These are phyloP conservation scores for Pulveroboletus sp. DNA, from an alignment of 768 basidiomycete species.

Conservation along the genomic window DNA sequence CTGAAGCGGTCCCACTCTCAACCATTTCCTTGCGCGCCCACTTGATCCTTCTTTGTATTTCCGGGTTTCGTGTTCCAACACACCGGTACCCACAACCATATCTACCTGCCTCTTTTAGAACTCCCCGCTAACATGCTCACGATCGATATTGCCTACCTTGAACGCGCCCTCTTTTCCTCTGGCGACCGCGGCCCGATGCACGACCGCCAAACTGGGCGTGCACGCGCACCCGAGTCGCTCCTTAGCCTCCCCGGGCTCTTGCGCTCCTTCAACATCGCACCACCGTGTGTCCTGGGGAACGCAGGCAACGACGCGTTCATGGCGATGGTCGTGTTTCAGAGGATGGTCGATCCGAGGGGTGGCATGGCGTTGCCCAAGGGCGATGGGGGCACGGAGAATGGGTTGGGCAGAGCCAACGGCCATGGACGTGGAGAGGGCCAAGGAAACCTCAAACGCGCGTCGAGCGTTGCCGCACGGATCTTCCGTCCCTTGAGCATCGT, in stretches of 20 bases:
- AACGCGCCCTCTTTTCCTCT: slow-evolving; percentile 56
- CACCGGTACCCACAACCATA: too few relatives aligned
- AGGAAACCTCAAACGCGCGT: slow-evolving; percentile 10
- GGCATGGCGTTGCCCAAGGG: slow-evolving; percentile 7
- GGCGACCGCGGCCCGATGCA: slow-evolving; percentile 61
- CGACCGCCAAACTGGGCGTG: slow-evolving; percentile 54
- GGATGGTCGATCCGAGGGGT: slow-evolving; percentile 56
- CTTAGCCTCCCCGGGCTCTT: slow-evolving; percentile 66
- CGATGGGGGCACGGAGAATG: not conserved
- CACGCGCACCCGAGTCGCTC: slow-evolving; percentile 49
- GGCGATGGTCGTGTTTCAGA: slow-evolving; percentile 64
- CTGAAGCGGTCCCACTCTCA: not conserved
- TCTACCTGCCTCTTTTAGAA: slow-evolving; percentile 48
- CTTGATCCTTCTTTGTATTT: too few relatives aligned
- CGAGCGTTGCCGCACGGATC: slow-evolving; percentile 16
- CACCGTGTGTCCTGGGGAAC: slow-evolving; percentile 54
- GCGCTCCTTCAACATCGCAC: slow-evolving; percentile 47
- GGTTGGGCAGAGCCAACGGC: not conserved
- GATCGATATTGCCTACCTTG: slow-evolving; percentile 63
- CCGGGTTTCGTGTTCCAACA: too few relatives aligned
- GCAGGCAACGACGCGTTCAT: slow-evolving; percentile 81
- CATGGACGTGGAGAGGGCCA: not conserved
- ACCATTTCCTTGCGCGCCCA: not conserved
- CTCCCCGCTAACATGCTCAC: slow-evolving; percentile 71
- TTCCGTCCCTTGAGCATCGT: slow-evolving; percentile 10